These are phyloP conservation scores for Metschnikowia picachoensis DNA, from an alignment of 805 yeast genomes.

Conservation along the genomic window DNA sequence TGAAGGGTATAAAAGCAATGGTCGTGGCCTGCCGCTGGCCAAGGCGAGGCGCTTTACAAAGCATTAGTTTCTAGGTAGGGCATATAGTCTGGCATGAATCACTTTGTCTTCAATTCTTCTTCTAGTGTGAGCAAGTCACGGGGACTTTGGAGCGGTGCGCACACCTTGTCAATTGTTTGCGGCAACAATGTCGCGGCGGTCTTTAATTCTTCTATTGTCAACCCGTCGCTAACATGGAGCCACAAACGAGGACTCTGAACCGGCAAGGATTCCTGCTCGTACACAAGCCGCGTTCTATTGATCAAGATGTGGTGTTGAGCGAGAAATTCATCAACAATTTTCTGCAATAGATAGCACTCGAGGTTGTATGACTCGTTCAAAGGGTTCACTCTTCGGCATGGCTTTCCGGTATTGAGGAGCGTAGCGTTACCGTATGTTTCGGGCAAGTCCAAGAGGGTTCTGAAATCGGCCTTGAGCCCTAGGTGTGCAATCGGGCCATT, in stretches of 20 bases:
- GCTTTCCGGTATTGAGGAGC: conserved; percentile 42
- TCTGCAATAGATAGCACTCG: conserved; percentile 63
- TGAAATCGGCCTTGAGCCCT: conserved; percentile 45
- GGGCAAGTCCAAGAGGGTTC: conserved; percentile 47
- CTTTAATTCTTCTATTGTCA: conserved; percentile 25
- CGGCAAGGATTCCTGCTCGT: conserved; percentile 51
- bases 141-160: conserved; percentile 20
- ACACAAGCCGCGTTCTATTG: conserved; percentile 57
- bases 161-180: conserved; percentile 21
- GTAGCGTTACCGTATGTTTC: conserved; percentile 46
- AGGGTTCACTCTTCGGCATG: conserved; percentile 37
- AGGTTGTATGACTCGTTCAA: conserved; percentile 44
- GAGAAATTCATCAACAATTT: conserved; percentile 56
- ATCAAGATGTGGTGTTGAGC: conserved; percentile 53
- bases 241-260: conserved; percentile 36
- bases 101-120: conserved; percentile 18
- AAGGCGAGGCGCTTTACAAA: not conserved
- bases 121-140: conserved; percentile 27
- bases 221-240: conserved; percentile 30
- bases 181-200: conserved; percentile 22
- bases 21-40: not conserved
- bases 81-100: not conserved
- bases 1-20: not conserved
- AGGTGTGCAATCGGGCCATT: conserved; percentile 71
- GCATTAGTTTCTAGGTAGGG: conserved; percentile 1